Evolutionary conservation across 2,329 filamentous ascomycete genomes (phyloP).

Genomic region (Aspergillus melleus): DNA sequence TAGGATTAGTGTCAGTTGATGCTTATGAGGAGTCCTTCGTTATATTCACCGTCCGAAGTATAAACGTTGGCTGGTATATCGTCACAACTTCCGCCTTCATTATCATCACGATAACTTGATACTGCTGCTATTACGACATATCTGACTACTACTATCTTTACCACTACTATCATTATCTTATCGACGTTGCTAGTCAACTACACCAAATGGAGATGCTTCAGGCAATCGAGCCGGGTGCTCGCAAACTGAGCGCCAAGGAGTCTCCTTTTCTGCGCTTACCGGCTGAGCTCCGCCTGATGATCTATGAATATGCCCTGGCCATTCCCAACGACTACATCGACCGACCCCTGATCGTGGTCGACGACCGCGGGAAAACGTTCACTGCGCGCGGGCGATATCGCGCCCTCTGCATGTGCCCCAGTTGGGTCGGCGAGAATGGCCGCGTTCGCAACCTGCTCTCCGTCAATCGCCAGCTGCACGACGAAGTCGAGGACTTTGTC

Average conservation of each 20-base stretch:
- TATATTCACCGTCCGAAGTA: neutral
- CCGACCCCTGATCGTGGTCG: conserved; percentile 34
- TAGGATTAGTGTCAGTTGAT: neutral
- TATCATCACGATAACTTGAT: neutral
- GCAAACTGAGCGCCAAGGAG: neutral
- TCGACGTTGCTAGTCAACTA: neutral
- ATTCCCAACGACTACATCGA: conserved; percentile 34
- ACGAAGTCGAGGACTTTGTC: conserved; percentile 35
- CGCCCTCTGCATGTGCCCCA: conserved; percentile 35
- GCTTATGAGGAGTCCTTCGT: neutral
- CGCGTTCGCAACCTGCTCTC: conserved; percentile 30
- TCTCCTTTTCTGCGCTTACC: conserved; percentile 29
- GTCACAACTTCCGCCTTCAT: neutral
- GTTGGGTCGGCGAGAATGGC: conserved; percentile 34
- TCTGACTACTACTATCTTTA: neutral
- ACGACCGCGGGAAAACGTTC: conserved; percentile 34
- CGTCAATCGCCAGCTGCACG: conserved; percentile 37
- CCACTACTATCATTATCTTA: no score
- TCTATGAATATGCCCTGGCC: conserved; percentile 34
- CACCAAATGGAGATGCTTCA: neutral
- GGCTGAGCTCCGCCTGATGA: conserved; percentile 34
- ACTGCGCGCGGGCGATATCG: conserved; percentile 32
- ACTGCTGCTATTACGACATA: neutral
- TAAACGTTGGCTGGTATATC: neutral
- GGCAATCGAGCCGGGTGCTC: neutral